Percentiles rank a stretch among this genome's conserved stretches.
Evolutionary conservation across 1,139 yeast genomes (phyloP).

Genomic region (Debaryomyces fabryi): DNA sequence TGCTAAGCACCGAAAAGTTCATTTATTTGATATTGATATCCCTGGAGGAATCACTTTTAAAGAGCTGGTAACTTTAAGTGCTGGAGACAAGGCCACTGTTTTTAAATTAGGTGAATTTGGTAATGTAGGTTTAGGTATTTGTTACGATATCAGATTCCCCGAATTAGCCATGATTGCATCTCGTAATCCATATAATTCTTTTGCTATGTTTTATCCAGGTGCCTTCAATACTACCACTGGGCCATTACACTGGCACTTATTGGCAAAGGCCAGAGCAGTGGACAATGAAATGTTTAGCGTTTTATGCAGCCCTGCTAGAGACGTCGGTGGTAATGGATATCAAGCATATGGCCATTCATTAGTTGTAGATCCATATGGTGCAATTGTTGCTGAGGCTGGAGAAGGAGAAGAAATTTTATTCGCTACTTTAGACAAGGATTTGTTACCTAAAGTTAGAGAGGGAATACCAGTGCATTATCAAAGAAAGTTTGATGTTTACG

Average conservation of each 20-base stretch:
- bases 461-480: constrained; percentile 29
- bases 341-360: constrained; percentile 71
- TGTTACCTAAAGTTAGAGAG: constrained; percentile 22
- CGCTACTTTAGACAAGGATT: constrained; percentile 26
- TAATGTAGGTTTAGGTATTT: constrained; percentile 67
- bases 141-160: constrained; percentile 85
- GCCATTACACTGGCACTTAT: constrained; percentile 78
- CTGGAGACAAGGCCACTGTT: constrained; percentile 65
- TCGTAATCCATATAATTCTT: constrained; percentile 62
- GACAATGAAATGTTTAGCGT: constrained; percentile 82
- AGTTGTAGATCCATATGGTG: constrained; percentile 86
- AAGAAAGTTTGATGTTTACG: constrained; percentile 28
- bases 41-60: constrained; percentile 66
- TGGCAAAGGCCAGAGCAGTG: constrained; percentile 79
- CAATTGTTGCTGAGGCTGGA: constrained; percentile 57
- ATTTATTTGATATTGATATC: constrained; percentile 81
- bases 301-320: constrained; percentile 47
- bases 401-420: constrained; percentile 30
- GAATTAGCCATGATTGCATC: constrained; percentile 62
- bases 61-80: constrained; percentile 75
- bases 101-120: constrained; percentile 39
- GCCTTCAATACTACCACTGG: constrained; percentile 91
- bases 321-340: constrained; percentile 80
- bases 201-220: constrained; percentile 74
- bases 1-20: constrained; percentile 76